phyloP scores from a whole-genome alignment of 345 rosid genomes.

The Brassica incana region DNA sequence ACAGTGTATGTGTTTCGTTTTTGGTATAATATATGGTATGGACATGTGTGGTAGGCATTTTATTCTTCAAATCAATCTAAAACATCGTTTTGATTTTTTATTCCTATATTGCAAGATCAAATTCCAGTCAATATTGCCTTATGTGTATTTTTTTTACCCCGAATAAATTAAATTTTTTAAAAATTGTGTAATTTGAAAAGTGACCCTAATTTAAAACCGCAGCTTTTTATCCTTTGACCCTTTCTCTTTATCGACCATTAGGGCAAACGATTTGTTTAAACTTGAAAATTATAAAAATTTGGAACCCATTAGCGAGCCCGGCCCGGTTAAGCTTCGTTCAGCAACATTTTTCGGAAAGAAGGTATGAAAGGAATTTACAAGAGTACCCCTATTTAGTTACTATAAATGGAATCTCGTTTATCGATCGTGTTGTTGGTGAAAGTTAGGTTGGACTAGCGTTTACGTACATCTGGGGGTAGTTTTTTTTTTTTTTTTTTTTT shows the following conservation, averaged over 20 bases:
- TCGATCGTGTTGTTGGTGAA: constrained; percentile 8
- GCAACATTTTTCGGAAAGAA: neutral
- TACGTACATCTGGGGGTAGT: neutral
- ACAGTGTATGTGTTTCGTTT: neutral
- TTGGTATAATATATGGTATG: neutral
- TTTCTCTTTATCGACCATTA: constrained; percentile 9
- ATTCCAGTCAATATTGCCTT: neutral
- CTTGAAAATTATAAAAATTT: neutral
- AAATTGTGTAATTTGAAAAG: neutral
- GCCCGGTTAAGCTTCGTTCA: constrained; percentile 10
- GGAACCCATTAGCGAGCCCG: constrained; percentile 13
- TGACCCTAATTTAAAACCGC: constrained; percentile 25
- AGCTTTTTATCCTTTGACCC: constrained; percentile 25
- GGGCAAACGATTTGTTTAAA: neutral
- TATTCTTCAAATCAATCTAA: neutral
- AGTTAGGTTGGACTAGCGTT: constrained; percentile 21
- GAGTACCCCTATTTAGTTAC: neutral
- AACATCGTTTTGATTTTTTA: neutral
- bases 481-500: no score
- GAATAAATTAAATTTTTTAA: neutral
- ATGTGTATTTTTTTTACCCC: neutral
- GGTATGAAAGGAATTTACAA: neutral
- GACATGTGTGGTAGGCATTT: neutral
- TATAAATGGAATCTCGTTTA: neutral
- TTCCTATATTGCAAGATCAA: constrained; percentile 1